phyloP scores from a whole-genome alignment of 352 stramenopile genomes.

The Phytophthora hybrid region DNA sequence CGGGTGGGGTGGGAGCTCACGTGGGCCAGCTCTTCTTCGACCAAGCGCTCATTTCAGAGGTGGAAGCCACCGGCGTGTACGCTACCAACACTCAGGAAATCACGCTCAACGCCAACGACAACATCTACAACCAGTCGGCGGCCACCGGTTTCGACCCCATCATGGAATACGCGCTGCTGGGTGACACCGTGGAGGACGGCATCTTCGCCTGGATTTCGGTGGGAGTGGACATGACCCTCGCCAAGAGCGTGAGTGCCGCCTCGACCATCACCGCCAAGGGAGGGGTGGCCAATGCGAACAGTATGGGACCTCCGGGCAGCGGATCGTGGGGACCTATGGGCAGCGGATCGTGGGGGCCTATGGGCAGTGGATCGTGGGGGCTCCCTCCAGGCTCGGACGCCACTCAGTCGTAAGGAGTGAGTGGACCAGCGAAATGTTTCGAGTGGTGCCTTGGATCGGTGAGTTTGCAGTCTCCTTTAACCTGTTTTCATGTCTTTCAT shows the following conservation, averaged over 20 bases:
- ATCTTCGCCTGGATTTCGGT: constrained; percentile 42
- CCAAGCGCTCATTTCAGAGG: constrained; percentile 33
- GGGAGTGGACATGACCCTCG: constrained; percentile 36
- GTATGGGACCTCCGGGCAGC: constrained; percentile 18
- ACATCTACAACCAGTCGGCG: constrained; percentile 28
- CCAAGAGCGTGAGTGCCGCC: constrained; percentile 34
- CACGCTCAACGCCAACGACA: constrained; percentile 31
- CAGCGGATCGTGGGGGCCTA: constrained; percentile 18
- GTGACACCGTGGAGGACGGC: constrained; percentile 28
- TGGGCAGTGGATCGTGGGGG: constrained; percentile 14
- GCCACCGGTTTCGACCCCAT: constrained; percentile 31
- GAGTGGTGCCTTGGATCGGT: not conserved
- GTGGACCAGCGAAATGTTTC: not conserved
- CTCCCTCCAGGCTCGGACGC: constrained; percentile 13
- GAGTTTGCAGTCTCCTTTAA: constrained; percentile 1
- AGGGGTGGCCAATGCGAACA: constrained; percentile 29
- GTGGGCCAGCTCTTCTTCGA: constrained; percentile 38
- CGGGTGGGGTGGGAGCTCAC: constrained; percentile 29
- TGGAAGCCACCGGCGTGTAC: constrained; percentile 32
- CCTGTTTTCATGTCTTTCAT: not conserved
- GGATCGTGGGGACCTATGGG: not conserved
- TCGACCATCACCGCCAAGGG: constrained; percentile 37
- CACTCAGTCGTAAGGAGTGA: constrained; percentile 18
- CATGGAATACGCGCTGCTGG: constrained; percentile 33
- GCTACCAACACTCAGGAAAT: constrained; percentile 31